Evolutionary conservation across 148 eudicot species (phyloP), one percentile per base, ranked within the genome.

Genomic region (Vaccinium darrowii): DNA sequence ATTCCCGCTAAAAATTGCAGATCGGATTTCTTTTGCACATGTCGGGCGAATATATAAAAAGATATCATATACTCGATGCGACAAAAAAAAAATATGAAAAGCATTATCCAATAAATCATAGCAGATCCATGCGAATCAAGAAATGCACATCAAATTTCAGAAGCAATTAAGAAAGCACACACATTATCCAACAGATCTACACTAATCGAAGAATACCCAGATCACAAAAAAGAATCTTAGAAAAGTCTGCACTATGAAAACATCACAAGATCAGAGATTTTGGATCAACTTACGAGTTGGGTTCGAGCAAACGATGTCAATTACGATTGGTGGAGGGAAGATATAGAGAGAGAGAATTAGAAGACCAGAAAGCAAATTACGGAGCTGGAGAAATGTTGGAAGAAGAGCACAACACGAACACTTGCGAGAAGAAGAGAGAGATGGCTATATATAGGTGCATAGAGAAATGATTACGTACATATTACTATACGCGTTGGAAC

Each of bases 101-200:
- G 50, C 2, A 4, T 49, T 3, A 13, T 43, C 16, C 1, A 16
- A 5, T 2, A 10, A 16, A 12, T 51, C 2, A 6, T 19, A 72
- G 0, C 78, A 71, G 84, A 82, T 82, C 84, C 53, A 54, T 16
- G 39, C 30, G 65, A 82, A 82, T 82, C 56, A 27, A 71, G 78
- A 43, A 82, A 71, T 53, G 62, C 62, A 56, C 18, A 51, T 3
- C 58, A 71, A 50, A 71, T 75, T 7, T 50, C 65, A 16, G 9
- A 14, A 30, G 30, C 49, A 71, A 62, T 81, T 53, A 4, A 47
- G n/a, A 47, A 0, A 47, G 49, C 5, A 65, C 39, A 43, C 11
- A 19, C 47, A 19, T n/a, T 10, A 81, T 16, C 67, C 60, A 71
- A 30, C 84, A 72, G 84, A 72, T 72, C 84, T 30, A 82, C n/a